A percentile compares a stretch with the other conserved stretches of the same genome.
phyloP scores from a whole-genome alignment of 139 green algal species.

The Closterium sp. region DNA sequence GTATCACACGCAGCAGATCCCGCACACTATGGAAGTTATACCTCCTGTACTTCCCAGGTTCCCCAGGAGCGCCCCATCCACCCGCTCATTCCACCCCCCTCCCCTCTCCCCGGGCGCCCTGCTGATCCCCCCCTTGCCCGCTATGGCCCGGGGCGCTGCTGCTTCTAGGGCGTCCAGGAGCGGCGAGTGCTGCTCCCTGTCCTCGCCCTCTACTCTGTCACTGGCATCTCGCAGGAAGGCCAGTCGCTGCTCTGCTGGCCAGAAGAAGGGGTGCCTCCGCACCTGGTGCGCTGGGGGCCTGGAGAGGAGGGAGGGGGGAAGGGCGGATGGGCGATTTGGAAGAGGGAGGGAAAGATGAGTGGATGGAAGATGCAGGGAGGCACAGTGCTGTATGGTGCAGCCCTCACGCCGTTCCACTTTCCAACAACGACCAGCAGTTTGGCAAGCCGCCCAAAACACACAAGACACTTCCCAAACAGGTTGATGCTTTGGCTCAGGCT shows the following conservation, averaged over 20 bases:
- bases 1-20: constrained; percentile 94
- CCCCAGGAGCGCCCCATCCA: constrained; percentile 76
- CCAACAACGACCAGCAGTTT: too few species aligned
- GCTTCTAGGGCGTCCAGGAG: constrained; percentile 51
- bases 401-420: too few species aligned
- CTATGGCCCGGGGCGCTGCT: constrained; percentile 14
- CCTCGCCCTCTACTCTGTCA: constrained; percentile 83
- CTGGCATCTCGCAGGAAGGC: constrained; percentile 82
- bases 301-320: background rate
- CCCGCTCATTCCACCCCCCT: constrained; percentile 68
- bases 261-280: constrained; percentile 89
- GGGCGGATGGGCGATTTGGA: too few species aligned
- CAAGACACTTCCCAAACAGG: too few species aligned
- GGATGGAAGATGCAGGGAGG: background rate
- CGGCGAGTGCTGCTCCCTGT: constrained; percentile 61
- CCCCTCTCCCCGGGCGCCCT: background rate
- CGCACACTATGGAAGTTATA: constrained; percentile 66
- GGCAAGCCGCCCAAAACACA: too few species aligned
- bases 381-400: background rate
- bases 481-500: too few species aligned
- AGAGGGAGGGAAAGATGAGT: background rate
- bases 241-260: constrained; percentile 71
- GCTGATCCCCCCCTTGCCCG: background rate
- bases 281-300: constrained; percentile 70
- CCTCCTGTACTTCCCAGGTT: constrained; percentile 80